A percentile compares a stretch with the other conserved stretches of the same genome.
These are phyloP conservation scores for Claviceps pusilla DNA, from an alignment of 2,329 filamentous ascomycete species.

Conservation along the genomic window DNA sequence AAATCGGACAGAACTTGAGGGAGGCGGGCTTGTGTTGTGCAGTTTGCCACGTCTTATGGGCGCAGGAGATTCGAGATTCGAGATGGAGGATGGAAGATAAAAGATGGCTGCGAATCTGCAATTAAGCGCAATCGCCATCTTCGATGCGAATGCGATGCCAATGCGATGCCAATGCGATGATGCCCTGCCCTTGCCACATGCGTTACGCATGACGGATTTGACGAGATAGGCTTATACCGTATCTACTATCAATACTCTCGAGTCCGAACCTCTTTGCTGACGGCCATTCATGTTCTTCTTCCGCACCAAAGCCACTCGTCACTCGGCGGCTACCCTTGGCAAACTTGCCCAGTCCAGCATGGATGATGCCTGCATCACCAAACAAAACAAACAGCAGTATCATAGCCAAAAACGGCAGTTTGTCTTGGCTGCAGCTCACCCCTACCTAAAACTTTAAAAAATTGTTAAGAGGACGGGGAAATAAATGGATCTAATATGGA, in stretches of 20 bases:
- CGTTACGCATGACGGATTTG: not conserved
- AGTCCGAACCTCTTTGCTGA: not conserved
- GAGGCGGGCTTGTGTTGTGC: not conserved
- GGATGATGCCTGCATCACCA: not conserved
- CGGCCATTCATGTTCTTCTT: not conserved
- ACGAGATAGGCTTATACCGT: not conserved
- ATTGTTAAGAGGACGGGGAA: too few relatives aligned
- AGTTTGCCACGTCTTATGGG: not conserved
- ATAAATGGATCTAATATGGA: not conserved
- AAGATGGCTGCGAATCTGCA: not conserved
- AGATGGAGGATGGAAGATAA: not conserved
- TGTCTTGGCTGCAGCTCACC: not conserved
- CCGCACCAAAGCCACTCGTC: not conserved
- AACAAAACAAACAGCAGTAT: not conserved
- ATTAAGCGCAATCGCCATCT: not conserved
- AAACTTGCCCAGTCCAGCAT: not conserved
- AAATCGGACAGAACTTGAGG: not conserved
- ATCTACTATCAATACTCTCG: not conserved
- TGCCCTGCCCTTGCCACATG: not conserved
- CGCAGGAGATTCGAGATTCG: not conserved
- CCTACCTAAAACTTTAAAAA: not conserved
- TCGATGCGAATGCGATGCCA: not conserved
- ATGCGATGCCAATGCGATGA: not conserved
- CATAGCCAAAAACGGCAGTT: not conserved
- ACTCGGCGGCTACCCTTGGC: not conserved